These are phyloP conservation scores for Globisporangium nodosum DNA, from an alignment of 352 stramenopile genomes.

Conservation along the genomic window DNA sequence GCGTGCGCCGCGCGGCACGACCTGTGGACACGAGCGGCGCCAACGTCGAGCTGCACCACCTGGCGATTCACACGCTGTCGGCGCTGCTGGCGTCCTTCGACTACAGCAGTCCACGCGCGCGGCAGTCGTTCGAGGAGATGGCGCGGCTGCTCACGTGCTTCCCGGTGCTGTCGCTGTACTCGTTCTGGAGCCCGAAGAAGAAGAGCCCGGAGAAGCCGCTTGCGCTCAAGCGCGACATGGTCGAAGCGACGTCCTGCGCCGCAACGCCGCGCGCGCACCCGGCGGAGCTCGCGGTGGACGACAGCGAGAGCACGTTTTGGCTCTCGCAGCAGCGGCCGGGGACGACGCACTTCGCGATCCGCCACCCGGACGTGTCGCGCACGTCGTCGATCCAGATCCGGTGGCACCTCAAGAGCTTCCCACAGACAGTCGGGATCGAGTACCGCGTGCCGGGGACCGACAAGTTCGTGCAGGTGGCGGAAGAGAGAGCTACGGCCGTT, in stretches of 20 bases:
- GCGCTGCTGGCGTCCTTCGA: slow-evolving; percentile 71
- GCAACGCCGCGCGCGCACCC: slow-evolving; percentile 38
- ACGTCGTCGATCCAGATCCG: slow-evolving; percentile 60
- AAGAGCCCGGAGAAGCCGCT: slow-evolving; percentile 53
- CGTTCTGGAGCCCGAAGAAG: slow-evolving; percentile 81
- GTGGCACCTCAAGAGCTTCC: slow-evolving; percentile 67
- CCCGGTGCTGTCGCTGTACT: slow-evolving; percentile 69
- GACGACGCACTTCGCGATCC: slow-evolving; percentile 44
- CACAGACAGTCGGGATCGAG: slow-evolving; percentile 50
- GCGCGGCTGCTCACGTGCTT: slow-evolving; percentile 71
- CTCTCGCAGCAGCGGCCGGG: slow-evolving; percentile 60
- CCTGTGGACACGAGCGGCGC: slow-evolving; percentile 26
- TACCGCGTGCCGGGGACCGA: slow-evolving; percentile 34
- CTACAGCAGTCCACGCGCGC: slow-evolving; percentile 36
- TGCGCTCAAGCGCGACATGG: slow-evolving; percentile 27
- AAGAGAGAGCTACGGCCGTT: slow-evolving; percentile 18
- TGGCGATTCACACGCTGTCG: slow-evolving; percentile 77
- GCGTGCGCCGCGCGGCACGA: slow-evolving; percentile 29
- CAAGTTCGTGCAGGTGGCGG: slow-evolving; percentile 33
- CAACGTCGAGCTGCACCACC: slow-evolving; percentile 73
- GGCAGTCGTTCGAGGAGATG: slow-evolving; percentile 74
- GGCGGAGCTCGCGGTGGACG: slow-evolving; percentile 52
- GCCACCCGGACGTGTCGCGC: slow-evolving; percentile 24
- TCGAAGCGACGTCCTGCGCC: slow-evolving; percentile 55
- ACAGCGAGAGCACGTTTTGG: slow-evolving; percentile 59